phyloP scores from a whole-genome alignment of 1,139 yeast genomes.

The Saccharomyces pastorianus region DNA sequence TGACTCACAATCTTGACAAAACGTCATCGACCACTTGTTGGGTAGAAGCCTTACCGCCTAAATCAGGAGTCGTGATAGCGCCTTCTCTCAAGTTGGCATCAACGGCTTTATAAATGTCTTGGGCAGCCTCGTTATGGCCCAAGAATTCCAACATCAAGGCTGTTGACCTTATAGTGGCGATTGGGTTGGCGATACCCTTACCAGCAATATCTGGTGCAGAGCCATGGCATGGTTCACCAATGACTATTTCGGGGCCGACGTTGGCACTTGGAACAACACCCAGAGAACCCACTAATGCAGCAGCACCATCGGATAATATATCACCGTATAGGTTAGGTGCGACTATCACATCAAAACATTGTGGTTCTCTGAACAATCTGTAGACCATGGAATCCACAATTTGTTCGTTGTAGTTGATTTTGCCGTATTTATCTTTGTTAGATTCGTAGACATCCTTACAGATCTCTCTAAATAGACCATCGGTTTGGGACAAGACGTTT shows the following conservation, averaged over 20 bases:
- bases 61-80: slow-evolving; percentile 80
- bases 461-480: slow-evolving; percentile 93
- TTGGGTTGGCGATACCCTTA: slow-evolving; percentile 56
- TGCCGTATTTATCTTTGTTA: slow-evolving; percentile 47
- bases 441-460: slow-evolving; percentile 69
- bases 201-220: slow-evolving; percentile 33
- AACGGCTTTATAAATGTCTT: slow-evolving; percentile 86
- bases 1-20: slow-evolving; percentile 19
- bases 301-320: slow-evolving; percentile 95
- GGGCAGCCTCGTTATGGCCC: slow-evolving; percentile 87
- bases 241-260: slow-evolving; percentile 91
- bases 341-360: slow-evolving; percentile 91
- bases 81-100: slow-evolving; percentile 85
- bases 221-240: slow-evolving; percentile 99
- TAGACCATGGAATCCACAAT: slow-evolving; percentile 98
- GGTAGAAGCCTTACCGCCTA: slow-evolving; percentile 84
- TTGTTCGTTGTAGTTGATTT: slow-evolving; percentile 76
- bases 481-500: slow-evolving; percentile 84
- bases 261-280: slow-evolving; percentile 98
- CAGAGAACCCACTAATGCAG: slow-evolving; percentile 94
- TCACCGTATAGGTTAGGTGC: slow-evolving; percentile 98
- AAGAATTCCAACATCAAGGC: slow-evolving; percentile 95
- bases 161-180: slow-evolving; percentile 94
- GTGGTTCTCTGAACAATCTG: slow-evolving; percentile 97
- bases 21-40: slow-evolving; percentile 81